phyloP scores from a whole-genome alignment of 1,284 basidiomycete species.

The Pulveroboletus sp. region DNA sequence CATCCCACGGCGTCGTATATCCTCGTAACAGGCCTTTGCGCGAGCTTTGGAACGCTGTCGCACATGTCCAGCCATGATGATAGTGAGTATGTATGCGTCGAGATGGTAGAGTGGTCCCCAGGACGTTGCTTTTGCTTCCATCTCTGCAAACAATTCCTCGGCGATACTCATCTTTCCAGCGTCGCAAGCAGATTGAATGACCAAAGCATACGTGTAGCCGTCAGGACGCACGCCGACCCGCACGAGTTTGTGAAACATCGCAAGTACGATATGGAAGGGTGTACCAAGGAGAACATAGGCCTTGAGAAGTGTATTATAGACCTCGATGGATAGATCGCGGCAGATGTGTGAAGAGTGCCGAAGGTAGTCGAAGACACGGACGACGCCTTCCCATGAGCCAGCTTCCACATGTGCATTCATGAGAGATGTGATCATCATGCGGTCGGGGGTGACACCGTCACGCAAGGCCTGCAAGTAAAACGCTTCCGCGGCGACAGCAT shows the following conservation, averaged over 20 bases:
- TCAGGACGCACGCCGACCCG: conserved; percentile 53
- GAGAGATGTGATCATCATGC: conserved; percentile 63
- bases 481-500: conserved; percentile 65
- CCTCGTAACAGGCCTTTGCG: conserved; percentile 71
- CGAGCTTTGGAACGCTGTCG: conserved; percentile 49
- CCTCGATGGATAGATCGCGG: conserved; percentile 47
- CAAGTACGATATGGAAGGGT: conserved; percentile 66
- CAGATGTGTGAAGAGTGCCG: conserved; percentile 36
- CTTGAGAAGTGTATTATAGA: conserved; percentile 81
- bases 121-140: conserved; percentile 46
- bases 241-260: conserved; percentile 62
- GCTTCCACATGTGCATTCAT: conserved; percentile 85
- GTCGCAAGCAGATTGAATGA: conserved; percentile 86
- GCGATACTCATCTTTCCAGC: conserved; percentile 67
- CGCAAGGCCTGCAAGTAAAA: conserved; percentile 62
- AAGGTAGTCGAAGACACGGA: conserved; percentile 72
- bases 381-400: conserved; percentile 75
- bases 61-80: conserved; percentile 80
- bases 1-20: conserved; percentile 70
- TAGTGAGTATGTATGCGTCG: conserved; percentile 71
- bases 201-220: conserved; percentile 66
- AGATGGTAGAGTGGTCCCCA: conserved; percentile 41
- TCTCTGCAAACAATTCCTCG: conserved; percentile 62
- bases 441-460: conserved; percentile 63
- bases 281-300: conserved; percentile 81